Base-by-base conservation (phyloP, 106 monocot species). In the Narthecium ossifragum region DNA sequence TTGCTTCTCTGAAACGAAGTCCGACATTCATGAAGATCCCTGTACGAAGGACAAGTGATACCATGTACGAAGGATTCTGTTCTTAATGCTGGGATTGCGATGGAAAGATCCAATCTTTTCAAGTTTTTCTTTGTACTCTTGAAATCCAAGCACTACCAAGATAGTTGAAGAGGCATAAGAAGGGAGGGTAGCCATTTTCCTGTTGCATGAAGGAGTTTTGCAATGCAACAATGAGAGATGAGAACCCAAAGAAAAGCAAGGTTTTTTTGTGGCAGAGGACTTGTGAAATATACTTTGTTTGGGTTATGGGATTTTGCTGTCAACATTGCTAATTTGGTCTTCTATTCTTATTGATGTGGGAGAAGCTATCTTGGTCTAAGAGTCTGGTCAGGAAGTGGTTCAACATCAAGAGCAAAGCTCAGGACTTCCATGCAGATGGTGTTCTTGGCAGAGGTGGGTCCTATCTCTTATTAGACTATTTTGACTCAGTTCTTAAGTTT, bases 341-440 rank as follows among this genome's bases (percentile, higher is more conserved):
- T n/a, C n/a, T n/a, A n/a, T n/a, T n/a, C n/a, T n/a, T 24, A 10
- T 34, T 34, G 59, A 34, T 36, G 24, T 29, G 31, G 45, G 51
- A 52, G 68, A 65, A 94, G 93, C 78, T 93, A 3, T 94, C 93
- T 48, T 94, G 93, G 93, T 85, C 93, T 14, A 94, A 85, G 80
- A 73, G 59, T 48, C 65, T 93, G 59, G 93, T 89, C n/a, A 82
- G 75, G 59, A 94, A 85, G 70, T 94, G 88, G 93, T 94, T 94
- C 85, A 94, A 89, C 72, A 82, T 89, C 74, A 94, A 85, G 77
- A 85, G 63, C 76, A 94, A 89, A 78, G 70, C 82, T 11, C 78
- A 83, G 69, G 85, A 94, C 60, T 89, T 88, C 53, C 85, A 89
- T 65, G 79, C 85, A 47, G 88, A 94, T 83, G 75, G 69, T 46